These are phyloP conservation scores for Sarocladium oryzae DNA, from an alignment of 2,329 filamentous ascomycete species.

Conservation along the genomic window DNA sequence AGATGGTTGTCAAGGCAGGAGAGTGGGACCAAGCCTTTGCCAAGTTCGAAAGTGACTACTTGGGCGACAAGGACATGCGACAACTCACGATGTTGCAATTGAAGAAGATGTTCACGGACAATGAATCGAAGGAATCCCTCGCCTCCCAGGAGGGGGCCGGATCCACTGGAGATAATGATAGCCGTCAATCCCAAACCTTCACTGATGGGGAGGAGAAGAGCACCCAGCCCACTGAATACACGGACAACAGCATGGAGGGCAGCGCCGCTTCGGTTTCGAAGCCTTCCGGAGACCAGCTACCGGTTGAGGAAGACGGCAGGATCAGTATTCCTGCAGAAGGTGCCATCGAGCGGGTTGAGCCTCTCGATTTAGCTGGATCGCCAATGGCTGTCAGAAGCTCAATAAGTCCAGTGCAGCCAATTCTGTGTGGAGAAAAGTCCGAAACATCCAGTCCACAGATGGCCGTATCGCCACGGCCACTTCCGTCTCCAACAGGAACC, in stretches of 20 bases:
- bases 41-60: slow-evolving; percentile 87
- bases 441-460: slow-evolving; percentile 5
- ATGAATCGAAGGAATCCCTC: slow-evolving; percentile 73
- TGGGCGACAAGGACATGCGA: slow-evolving; percentile 94
- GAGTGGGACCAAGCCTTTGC: slow-evolving; percentile 90
- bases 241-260: slow-evolving; percentile 27
- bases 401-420: slow-evolving; percentile 10
- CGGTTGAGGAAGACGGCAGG: slow-evolving; percentile 24
- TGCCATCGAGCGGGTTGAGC: slow-evolving; percentile 40
- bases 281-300: slow-evolving; percentile 11
- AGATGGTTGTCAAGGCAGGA: slow-evolving; percentile 86
- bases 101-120: slow-evolving; percentile 90
- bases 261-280: slow-evolving; percentile 20
- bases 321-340: slow-evolving; percentile 23
- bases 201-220: slow-evolving; percentile 42
- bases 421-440: slow-evolving; percentile 4
- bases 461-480: slow-evolving; percentile 12
- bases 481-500: slow-evolving; percentile 16
- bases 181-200: slow-evolving; percentile 38
- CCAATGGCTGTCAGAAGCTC: slow-evolving; percentile 20
- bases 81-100: slow-evolving; percentile 87
- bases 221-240: slow-evolving; percentile 35
- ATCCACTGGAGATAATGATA: slow-evolving; percentile 46
- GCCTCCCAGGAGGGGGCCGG: slow-evolving; percentile 60
- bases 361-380: slow-evolving; percentile 41